Conservation (phyloP, 139 green algal genomes). For the Chlamydomonas schloesseri region DNA sequence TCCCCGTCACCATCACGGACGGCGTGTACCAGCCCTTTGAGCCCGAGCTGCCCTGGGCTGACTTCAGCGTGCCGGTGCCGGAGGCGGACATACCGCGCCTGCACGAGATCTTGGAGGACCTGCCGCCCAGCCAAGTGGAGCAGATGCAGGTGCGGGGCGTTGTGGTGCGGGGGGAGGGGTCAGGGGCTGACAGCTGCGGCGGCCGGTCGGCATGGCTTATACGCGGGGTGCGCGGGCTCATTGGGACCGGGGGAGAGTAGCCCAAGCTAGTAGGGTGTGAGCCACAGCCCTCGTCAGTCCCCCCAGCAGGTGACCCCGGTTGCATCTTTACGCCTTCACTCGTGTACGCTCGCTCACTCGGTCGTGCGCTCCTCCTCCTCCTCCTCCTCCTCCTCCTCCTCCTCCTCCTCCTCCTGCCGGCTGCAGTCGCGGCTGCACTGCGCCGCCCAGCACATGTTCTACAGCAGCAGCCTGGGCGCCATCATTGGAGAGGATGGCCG, state of each 20-base stretch:
- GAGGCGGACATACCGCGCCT: conserved; percentile 44
- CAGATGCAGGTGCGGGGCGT: conserved; percentile 52
- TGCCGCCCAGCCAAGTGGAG: neutral
- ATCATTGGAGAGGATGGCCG: conserved; percentile 49
- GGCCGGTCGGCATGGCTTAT: no score
- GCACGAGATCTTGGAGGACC: conserved; percentile 4
- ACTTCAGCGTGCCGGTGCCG: conserved; percentile 40
- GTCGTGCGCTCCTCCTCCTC: no score
- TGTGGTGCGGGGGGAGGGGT: no score
- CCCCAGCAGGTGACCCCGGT: no score
- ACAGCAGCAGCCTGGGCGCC: conserved; percentile 46
- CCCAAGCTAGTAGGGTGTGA: no score
- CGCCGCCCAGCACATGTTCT: conserved; percentile 54
- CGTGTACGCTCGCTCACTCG: no score
- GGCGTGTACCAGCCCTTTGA: conserved; percentile 58
- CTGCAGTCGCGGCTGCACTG: conserved; percentile 15
- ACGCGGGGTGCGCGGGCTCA: no score
- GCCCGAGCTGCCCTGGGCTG: conserved; percentile 41
- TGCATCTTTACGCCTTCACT: no score
- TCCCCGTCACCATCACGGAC: conserved; percentile 51
- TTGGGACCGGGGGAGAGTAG: no score
- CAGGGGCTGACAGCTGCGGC: no score
- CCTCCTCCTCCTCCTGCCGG: neutral
- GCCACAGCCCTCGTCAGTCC: no score
- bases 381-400: no score